phyloP scores from a whole-genome alignment of 805 yeast genomes.

The Lipomyces yamanashiensis region DNA sequence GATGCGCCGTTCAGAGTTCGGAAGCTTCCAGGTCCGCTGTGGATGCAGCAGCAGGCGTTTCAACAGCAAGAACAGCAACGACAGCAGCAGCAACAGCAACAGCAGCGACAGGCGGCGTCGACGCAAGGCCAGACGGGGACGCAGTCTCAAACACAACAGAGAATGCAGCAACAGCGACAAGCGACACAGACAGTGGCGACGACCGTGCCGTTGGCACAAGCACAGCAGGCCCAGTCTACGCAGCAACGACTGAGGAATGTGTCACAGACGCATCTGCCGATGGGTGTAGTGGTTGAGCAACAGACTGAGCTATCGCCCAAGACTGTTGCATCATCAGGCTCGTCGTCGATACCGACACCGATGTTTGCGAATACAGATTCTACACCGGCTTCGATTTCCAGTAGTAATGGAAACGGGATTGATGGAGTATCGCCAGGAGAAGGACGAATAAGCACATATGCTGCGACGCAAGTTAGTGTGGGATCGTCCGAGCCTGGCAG shows the following conservation, averaged over 20 bases:
- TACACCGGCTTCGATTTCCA: not conserved
- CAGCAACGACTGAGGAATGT: too few relatives aligned
- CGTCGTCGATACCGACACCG: not conserved
- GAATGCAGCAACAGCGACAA: too few relatives aligned
- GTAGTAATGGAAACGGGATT: not conserved
- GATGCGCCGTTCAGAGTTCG: slow-evolving; percentile 31
- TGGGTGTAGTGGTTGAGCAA: too few relatives aligned
- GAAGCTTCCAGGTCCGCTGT: slow-evolving; percentile 22
- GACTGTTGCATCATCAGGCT: not conserved
- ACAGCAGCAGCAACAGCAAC: slow-evolving; percentile 1
- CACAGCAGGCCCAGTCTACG: too few relatives aligned
- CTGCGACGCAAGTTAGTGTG: not conserved
- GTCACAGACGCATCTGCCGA: too few relatives aligned
- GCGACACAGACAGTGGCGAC: too few relatives aligned
- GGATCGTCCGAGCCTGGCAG: not conserved
- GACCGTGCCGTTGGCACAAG: too few relatives aligned
- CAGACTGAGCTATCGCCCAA: not conserved
- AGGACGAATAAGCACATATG: not conserved
- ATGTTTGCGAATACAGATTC: slow-evolving; percentile 1
- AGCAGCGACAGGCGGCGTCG: not conserved
- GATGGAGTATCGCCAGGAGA: not conserved
- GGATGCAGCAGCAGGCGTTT: slow-evolving; percentile 22
- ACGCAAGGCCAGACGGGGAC: not conserved
- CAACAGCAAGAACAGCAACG: not conserved
- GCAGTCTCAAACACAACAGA: too few relatives aligned